Conservation (phyloP, 2,329 filamentous ascomycete species). For the Metarhizium anisopliae region DNA sequence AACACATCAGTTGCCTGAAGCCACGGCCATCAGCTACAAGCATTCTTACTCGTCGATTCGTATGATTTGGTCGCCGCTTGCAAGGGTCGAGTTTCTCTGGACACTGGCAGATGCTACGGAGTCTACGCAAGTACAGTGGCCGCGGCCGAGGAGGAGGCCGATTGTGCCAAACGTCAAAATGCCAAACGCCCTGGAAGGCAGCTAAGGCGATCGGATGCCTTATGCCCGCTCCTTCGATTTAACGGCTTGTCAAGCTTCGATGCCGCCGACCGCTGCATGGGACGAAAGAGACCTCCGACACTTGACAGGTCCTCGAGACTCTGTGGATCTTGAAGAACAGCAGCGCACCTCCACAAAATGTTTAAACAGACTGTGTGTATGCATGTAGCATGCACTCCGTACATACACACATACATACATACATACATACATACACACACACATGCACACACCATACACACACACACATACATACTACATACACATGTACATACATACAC, state of each 20-base stretch:
- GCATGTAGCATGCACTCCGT: neutral
- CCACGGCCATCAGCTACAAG: neutral
- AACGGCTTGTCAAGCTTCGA: neutral
- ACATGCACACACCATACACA: no score
- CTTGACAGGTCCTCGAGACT: neutral
- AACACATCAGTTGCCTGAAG: neutral
- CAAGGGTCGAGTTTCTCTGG: neutral
- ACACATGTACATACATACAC: neutral
- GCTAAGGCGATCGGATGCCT: conserved; percentile 5
- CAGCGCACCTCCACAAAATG: neutral
- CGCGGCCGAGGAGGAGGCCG: neutral
- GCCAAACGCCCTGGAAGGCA: conserved; percentile 1
- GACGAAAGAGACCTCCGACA: neutral
- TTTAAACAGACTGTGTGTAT: neutral
- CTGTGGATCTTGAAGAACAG: neutral
- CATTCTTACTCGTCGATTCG: neutral
- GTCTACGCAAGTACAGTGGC: neutral
- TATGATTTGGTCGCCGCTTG: neutral
- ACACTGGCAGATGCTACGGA: neutral
- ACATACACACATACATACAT: no score
- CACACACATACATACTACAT: neutral
- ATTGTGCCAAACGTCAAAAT: neutral
- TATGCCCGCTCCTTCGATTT: neutral
- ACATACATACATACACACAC: no score
- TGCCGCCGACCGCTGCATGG: neutral